Evolutionary conservation across 2,329 filamentous ascomycete species (phyloP).

Genomic region (Colletotrichum echinochloae): DNA sequence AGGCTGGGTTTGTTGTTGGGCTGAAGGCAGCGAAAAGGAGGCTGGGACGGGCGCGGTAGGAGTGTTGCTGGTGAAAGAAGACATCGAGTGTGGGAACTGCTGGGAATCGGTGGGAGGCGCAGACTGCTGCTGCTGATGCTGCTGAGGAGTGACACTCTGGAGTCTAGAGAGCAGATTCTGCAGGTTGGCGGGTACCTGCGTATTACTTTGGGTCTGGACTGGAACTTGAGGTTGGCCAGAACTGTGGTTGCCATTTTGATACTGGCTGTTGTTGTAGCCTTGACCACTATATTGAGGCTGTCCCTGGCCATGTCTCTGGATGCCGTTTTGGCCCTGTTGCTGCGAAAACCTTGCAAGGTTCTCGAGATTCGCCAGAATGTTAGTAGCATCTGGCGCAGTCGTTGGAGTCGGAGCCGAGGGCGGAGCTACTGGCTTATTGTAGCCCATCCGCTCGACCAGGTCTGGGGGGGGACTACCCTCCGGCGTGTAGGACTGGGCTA

Average conservation of each 20-base stretch:
- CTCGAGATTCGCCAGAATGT: conserved; percentile 84
- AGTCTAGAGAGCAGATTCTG: conserved; percentile 27
- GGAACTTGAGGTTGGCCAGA: conserved; percentile 6
- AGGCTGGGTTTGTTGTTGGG: conserved; percentile 43
- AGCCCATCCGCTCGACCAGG: conserved; percentile 55
- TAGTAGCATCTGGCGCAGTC: conserved; percentile 61
- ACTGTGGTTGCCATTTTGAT: conserved; percentile 24
- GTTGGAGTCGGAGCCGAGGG: conserved; percentile 53
- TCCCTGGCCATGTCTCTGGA: conserved; percentile 43
- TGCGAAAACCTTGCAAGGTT: conserved; percentile 59
- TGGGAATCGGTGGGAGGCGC: conserved; percentile 4
- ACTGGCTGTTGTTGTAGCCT: conserved; percentile 47
- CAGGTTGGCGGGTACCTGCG: conserved; percentile 4
- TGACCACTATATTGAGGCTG: conserved; percentile 8
- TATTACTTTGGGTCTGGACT: conserved; percentile 16
- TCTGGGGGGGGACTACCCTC: conserved; percentile 69
- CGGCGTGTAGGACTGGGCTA: conserved; percentile 79
- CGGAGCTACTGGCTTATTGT: conserved; percentile 44
- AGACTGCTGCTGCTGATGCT: conserved; percentile 15
- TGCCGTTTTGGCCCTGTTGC: conserved; percentile 48
- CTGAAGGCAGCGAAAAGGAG: conserved; percentile 56
- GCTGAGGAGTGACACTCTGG: conserved; percentile 18
- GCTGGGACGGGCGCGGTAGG: conserved; percentile 65
- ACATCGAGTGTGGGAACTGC: conserved; percentile 22
- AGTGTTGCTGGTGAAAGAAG: conserved; percentile 57